Evolutionary conservation across 352 stramenopile genomes (phyloP).

Genomic region (Globisporangium ultimum): DNA sequence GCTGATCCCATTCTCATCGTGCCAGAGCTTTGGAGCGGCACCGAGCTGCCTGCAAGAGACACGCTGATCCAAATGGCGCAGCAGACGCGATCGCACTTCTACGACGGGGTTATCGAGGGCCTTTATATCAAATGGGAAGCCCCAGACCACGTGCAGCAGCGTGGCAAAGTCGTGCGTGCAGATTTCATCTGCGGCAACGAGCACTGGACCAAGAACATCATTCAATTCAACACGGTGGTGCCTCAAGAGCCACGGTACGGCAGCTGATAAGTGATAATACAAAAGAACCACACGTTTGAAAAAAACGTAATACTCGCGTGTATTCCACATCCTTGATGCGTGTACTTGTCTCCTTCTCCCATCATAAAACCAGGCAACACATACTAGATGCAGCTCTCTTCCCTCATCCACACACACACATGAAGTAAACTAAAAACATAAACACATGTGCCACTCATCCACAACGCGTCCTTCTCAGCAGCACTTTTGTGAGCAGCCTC

Average conservation of each 20-base stretch:
- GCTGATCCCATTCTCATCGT: constrained; percentile 32
- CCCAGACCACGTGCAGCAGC: constrained; percentile 32
- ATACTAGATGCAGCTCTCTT: no score
- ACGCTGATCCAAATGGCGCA: constrained; percentile 39
- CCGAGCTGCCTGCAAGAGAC: constrained; percentile 20
- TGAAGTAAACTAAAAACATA: no score
- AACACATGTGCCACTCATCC: no score
- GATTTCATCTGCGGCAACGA: constrained; percentile 66
- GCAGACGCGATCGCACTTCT: constrained; percentile 35
- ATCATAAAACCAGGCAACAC: no score
- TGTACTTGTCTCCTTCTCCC: no score
- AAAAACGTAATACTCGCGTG: no score
- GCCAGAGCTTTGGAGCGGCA: constrained; percentile 38
- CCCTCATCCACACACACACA: no score
- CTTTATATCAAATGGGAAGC: constrained; percentile 61
- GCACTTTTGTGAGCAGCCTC: no score
- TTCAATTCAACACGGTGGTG: constrained; percentile 41
- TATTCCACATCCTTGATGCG: no score
- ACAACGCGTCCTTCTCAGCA: no score
- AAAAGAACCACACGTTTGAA: no score
- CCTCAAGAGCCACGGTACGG: not conserved
- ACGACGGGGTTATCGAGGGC: constrained; percentile 45
- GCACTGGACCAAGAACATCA: constrained; percentile 46
- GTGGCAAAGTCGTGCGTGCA: constrained; percentile 58
- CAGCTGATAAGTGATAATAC: no score